Evolutionary conservation across 2,329 filamentous ascomycete species (phyloP), one percentile per base, ranked within the genome.

Genomic region (Fusarium miscanthi): DNA sequence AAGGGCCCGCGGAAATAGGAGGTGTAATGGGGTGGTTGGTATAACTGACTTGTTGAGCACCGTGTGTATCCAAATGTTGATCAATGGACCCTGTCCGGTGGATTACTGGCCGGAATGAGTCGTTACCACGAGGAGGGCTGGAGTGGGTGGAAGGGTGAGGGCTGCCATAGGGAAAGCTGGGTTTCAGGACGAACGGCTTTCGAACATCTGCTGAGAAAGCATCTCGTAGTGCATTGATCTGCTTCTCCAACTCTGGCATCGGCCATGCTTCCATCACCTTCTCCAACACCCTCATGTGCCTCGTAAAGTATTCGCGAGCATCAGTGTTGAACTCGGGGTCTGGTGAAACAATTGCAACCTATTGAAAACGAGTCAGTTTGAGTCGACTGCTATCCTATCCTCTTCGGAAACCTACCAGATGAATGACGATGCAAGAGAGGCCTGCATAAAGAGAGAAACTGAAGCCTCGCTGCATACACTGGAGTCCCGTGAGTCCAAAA

Each of bases 381-480:
- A 19, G 21, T 58, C 13, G 41, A n/a, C 19, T 8, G 2, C 11
- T 25, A 19, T 38, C 23, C 5, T 41, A 19, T 38, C 23, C 5
- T 41, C 25, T 49, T 31, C 2, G 35, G 17, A 51, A 31, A 46
- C 94, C 82, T 86, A 98, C 95, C 82, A 98, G 83, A 81, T 98
- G 95, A 60, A 98, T 88, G 82, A 98, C 95, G 30, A 95, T 95
- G 84, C 95, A 97, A 2, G 94, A 96, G 49, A 98, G 84, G 31
- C 97, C 90, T 62, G 92, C 91, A 78, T 98, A 98, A n/a, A 98
- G 94, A 10, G 94, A 94, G 78, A 97, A 98, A 81, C 95, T 97
- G 80, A 97, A 94, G 42, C 95, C 95, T 74, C 95, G 89, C 78
- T 95, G 92, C 95, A 98, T 98, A 82, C 92, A 97, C 75, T 96